Conservation (phyloP, 2,329 filamentous ascomycete genomes). For the Ophiostoma ips region DNA sequence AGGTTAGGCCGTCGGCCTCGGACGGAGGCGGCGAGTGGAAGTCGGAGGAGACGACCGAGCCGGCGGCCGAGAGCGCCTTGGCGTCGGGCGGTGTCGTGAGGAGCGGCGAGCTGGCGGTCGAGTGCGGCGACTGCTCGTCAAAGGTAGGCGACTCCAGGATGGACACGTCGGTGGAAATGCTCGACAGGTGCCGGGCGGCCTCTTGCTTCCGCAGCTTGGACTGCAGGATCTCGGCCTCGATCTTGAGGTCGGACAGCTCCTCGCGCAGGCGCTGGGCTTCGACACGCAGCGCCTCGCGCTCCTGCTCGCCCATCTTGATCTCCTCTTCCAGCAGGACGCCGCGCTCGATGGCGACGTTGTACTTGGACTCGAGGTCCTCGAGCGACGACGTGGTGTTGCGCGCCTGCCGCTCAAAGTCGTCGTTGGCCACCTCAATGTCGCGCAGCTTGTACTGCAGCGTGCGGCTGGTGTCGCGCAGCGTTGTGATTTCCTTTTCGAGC, state of each 20-base stretch:
- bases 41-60: constrained; percentile 43
- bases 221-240: constrained; percentile 86
- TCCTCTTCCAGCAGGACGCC: constrained; percentile 91
- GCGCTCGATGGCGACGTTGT: constrained; percentile 85
- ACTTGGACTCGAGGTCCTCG: constrained; percentile 94
- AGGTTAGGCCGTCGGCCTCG: constrained; percentile 72
- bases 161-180: constrained; percentile 48
- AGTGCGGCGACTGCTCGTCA: constrained; percentile 57
- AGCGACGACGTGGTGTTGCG: constrained; percentile 90
- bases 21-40: constrained; percentile 92
- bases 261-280: constrained; percentile 81
- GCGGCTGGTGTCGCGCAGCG: constrained; percentile 70
- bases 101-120: constrained; percentile 83
- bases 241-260: constrained; percentile 82
- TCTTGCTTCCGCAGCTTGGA: constrained; percentile 73
- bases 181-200: constrained; percentile 32
- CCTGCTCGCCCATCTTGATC: constrained; percentile 79
- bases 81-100: constrained; percentile 69
- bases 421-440: constrained; percentile 94
- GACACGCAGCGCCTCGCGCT: constrained; percentile 77
- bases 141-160: constrained; percentile 57
- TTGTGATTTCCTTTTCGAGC: constrained; percentile 92
- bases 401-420: constrained; percentile 94
- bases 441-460: constrained; percentile 70
- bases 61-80: constrained; percentile 47